Evolutionary conservation across 257 asterid species (phyloP).

Genomic region (Solanum bulbocastanum): DNA sequence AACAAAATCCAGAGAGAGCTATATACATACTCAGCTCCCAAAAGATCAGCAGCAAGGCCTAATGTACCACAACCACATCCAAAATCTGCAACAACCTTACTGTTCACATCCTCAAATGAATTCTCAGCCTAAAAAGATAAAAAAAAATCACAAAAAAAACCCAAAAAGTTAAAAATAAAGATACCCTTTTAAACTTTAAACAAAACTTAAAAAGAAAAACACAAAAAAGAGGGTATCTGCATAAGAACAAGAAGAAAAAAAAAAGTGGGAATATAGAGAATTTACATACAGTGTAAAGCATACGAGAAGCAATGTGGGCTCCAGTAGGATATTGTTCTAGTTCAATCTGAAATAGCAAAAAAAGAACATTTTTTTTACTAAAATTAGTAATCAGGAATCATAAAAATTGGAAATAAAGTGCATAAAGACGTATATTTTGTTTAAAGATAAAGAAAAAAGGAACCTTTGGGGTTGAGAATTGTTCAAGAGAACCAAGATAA

Average conservation of each 20-base stretch:
- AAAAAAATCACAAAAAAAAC: neutral
- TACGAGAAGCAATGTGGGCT: constrained; percentile 90
- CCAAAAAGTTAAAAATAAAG: neutral
- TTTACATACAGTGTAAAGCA: constrained; percentile 83
- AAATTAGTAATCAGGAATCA: neutral
- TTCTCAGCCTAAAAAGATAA: constrained; percentile 60
- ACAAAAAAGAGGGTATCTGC: constrained; percentile 2
- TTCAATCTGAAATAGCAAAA: constrained; percentile 50
- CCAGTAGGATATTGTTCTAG: constrained; percentile 95
- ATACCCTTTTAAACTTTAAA: neutral
- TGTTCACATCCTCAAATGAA: constrained; percentile 74
- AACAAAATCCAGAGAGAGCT: neutral
- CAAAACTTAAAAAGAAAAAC: neutral
- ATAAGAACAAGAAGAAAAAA: neutral
- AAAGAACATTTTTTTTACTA: neutral
- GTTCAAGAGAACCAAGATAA: constrained; percentile 57
- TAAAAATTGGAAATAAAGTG: neutral
- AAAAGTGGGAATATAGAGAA: neutral
- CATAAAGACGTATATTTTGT: neutral
- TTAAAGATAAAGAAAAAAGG: neutral
- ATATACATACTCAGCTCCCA: constrained; percentile 69
- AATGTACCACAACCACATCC: constrained; percentile 98
- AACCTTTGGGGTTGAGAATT: constrained; percentile 76
- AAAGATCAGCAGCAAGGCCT: constrained; percentile 85
- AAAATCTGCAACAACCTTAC: constrained; percentile 90